Base-by-base conservation (phyloP, 805 yeast species). In the Kodamaea jinghongensis region DNA sequence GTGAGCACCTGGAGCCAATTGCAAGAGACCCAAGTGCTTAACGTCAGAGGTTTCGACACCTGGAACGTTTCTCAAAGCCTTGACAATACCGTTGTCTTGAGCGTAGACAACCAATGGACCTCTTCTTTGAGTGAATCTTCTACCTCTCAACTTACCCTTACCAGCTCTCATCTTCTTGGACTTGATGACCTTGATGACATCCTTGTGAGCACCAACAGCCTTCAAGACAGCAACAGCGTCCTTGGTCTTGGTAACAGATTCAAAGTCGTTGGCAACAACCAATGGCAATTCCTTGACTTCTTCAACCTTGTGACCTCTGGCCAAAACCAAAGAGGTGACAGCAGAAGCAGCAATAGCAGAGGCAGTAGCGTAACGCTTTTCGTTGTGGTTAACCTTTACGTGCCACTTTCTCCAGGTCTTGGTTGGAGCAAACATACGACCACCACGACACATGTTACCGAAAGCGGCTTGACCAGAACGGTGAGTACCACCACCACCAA, bases 361-460 rank as follows among this genome's bases (percentile, higher is more conserved):
- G 67, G 97, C 98, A 61, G 98, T 91, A 58, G 99, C 99, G 77
- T 90, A 93, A 78, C 98, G 90, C 85, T 91, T 91, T 81, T 93
- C 96, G 88, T 91, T 91, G 77, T 89, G 96, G 96, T 93, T 93
- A 69, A 93, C 96, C 85, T 90, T 93, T 68, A 93, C 95, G 89
- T 93, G 95, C 99, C 99, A 93, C 80, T 83, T 91, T 86, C 99
- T 89, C 99, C 99, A 93, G 76, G 96, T 90, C 84, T 93, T 93
- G 76, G 99, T 93, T 75, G 99, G 99, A 76, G 99, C 97, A 70
- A 93, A 93, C 98, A 93, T 93, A 79, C 99, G 96, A 81, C 99
- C 99, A 75, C 97, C 97, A 78, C 99, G 91, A 83, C 99, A 93
- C 99, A 93, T 93, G 93, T 93, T 93, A 85, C 99, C 99, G 83